These are phyloP conservation scores for Cylindrotheca fusiformis DNA, from an alignment of 108 stramenopile species.

Conservation along the genomic window DNA sequence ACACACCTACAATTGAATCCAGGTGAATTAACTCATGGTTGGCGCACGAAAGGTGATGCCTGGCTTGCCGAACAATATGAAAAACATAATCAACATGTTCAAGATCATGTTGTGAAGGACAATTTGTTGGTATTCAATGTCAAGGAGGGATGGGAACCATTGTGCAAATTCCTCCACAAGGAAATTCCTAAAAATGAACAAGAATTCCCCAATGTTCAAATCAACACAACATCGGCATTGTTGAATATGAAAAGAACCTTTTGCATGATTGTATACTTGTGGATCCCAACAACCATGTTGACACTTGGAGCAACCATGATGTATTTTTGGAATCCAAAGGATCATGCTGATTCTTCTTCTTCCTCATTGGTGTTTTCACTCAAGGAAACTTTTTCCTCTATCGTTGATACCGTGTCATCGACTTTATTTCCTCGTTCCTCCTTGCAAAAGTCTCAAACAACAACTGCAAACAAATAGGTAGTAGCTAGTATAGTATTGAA, in stretches of 20 bases:
- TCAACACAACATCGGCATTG: slow-evolving; percentile 4
- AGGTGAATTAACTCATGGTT: slow-evolving; percentile 18
- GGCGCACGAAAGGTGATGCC: slow-evolving; percentile 9
- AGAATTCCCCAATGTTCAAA: slow-evolving; percentile 32
- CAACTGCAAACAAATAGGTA: no score
- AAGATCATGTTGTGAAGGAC: slow-evolving; percentile 25
- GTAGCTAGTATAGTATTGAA: no score
- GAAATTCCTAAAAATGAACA: slow-evolving; percentile 9
- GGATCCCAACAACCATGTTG: slow-evolving; percentile 1
- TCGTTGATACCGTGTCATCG: no score
- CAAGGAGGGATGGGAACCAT: slow-evolving; percentile 46
- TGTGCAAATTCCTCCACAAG: slow-evolving; percentile 37
- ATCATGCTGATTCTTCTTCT: no score
- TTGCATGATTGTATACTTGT: neutral
- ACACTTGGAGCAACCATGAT: slow-evolving; percentile 1
- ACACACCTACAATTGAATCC: slow-evolving; percentile 20
- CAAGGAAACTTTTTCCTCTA: no score
- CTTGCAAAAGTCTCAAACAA: no score
- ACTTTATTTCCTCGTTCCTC: no score
- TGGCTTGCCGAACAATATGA: slow-evolving; percentile 33
- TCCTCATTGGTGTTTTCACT: no score
- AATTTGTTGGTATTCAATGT: slow-evolving; percentile 41
- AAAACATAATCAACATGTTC: slow-evolving; percentile 17
- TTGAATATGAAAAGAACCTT: neutral
- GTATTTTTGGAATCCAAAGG: no score